Base-by-base conservation (phyloP, 352 stramenopile genomes). In the Pythium volutum region DNA sequence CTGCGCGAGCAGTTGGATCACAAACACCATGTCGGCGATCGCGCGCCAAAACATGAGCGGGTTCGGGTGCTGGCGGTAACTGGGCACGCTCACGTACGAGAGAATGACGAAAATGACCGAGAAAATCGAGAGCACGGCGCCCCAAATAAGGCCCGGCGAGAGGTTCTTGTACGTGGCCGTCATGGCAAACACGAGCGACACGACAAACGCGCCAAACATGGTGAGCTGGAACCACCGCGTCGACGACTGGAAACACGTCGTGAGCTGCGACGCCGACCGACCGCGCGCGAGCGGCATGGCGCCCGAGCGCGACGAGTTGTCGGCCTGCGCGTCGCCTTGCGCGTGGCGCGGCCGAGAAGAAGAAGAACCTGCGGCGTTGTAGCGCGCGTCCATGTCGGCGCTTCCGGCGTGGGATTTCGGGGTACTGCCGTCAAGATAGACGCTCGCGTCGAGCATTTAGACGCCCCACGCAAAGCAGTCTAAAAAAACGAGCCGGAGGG, bases 91-190 rank as follows among this genome's bases (percentile, higher is more conserved):
- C 15, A 70, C 76, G 65, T 93, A 96, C 59, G 76, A 89, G 10
- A 96, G 51, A 41, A 96, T 90, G 29, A 95, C 84, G 51, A 93
- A 91, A 55, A 94, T 81, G 52, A 94, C 84, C n/a, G 84, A 94
- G 62, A 93, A 90, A 52, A 86, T 71, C 36, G 76, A 88, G 31
- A 95, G 77, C 47, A 92, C 64, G 56, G 84, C 86, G 54, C 87
- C 87, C 84, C 84, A 95, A 62, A 95, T 93, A 23, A 94, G 69
- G 0, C 87, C 87, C 0, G 87, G 80, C 27, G 80, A 91, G 10
- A 95, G 63, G 56, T 92, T 93, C 11, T 84, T 67, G 73, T 95
- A 95, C 45, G 73, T 61, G 46, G 67, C 73, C 16, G 61, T 73
- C 64, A 93, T 77, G 31, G 77, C 84, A 22, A 95, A 22, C 18